Base-by-base conservation (phyloP, 2,329 filamentous ascomycete species). In the Aspergillus phoenicis region DNA sequence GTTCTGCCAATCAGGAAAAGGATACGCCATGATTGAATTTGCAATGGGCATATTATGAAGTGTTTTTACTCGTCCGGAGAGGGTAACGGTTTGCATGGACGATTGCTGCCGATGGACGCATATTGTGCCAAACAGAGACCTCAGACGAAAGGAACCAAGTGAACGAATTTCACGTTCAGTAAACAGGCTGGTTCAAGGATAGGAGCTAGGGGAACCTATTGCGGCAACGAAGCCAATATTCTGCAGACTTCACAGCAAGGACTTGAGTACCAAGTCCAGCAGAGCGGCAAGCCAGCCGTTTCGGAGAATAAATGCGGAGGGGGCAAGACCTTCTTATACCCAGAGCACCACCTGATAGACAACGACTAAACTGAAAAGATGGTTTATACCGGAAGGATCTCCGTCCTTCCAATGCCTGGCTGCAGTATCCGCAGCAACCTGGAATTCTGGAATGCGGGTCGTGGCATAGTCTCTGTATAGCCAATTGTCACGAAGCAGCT, bases 391-490 rank as follows among this genome's bases (percentile, higher is more conserved):
- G 43, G 22, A 41, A 22, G n/a, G 22, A 15, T 8, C 26, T 41
- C 26, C 28, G 28, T 8, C 28, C 28, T 30, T 30, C 28, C 11
- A 49, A 17, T 51, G 36, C 47, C 38, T 52, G 57, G 36, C 45
- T 24, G 8, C 53, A 45, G 60, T 61, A 57, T 54, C 33, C 64
- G 60, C 59, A 57, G 66, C 66, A 68, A 65, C 63, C 59, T 30
- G 60, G 62, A 57, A 64, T 58, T 61, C 51, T 60, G 62, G 66
- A 67, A 68, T 68, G 66, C 62, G 62, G 66, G 60, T 52, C 61
- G 28, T 36, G 30, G 36, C 55, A 41, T 51, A 56, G 22, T n/a
- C 51, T 55, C 17, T 33, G 22, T 54, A 45, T 33, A 49, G 43
- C 56, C 47, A 11, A 33, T 24, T 13, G 28, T 13, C 5, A 36